A percentile compares a stretch with the other conserved stretches of the same genome.
Evolutionary conservation across 768 basidiomycete genomes (phyloP).

Genomic region (Coprinopsis cinerea): DNA sequence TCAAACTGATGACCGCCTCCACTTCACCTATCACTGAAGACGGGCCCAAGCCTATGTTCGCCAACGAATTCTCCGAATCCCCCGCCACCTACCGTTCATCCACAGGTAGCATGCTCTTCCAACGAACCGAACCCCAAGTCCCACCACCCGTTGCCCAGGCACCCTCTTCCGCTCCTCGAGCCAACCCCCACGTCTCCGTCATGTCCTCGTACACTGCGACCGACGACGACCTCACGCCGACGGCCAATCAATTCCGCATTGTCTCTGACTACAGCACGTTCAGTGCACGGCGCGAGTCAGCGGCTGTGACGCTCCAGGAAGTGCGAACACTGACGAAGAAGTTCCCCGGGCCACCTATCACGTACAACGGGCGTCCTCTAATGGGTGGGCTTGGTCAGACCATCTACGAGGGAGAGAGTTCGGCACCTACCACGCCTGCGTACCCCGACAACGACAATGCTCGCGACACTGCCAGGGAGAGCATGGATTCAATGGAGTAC

Average conservation of each 20-base stretch:
- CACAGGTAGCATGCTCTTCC: not conserved
- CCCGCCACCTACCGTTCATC: not conserved
- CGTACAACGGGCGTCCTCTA: conserved; percentile 7
- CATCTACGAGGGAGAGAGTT: not conserved
- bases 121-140: no score
- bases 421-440: not conserved
- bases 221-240: not conserved
- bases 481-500: not conserved
- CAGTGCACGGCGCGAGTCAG: conserved; percentile 18
- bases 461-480: not conserved
- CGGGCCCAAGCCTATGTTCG: not conserved
- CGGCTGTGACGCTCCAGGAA: conserved; percentile 35
- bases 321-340: conserved; percentile 46
- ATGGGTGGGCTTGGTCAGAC: conserved; percentile 2
- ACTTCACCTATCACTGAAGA: not conserved
- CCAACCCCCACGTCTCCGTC: not conserved
- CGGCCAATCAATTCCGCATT: conserved; percentile 9
- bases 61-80: not conserved
- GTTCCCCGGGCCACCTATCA: conserved; percentile 40
- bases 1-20: conserved; percentile 7
- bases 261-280: conserved; percentile 18
- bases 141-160: not conserved
- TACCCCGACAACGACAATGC: not conserved
- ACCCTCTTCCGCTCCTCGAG: no score
- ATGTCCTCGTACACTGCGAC: not conserved